phyloP scores from a whole-genome alignment of 2,329 filamentous ascomycete species.

The Penicillium polonicum region DNA sequence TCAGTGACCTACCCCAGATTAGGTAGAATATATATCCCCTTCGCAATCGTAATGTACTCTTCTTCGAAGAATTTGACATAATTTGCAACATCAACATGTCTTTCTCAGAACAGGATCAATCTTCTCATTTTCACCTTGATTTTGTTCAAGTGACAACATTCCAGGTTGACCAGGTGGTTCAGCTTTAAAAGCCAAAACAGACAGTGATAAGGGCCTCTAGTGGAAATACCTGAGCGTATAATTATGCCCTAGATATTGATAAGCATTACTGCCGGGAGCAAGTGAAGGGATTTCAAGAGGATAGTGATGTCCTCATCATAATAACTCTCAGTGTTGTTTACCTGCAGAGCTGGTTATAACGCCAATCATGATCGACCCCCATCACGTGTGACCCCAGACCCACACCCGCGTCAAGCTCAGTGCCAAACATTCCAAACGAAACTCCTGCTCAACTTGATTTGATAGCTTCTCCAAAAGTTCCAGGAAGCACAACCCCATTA shows the following conservation, averaged over 20 bases:
- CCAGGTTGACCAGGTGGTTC: not conserved
- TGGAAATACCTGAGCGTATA: too few relatives aligned
- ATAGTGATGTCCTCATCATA: not conserved
- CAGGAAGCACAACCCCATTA: not conserved
- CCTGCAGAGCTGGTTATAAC: not conserved
- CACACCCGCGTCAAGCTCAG: conserved; percentile 14
- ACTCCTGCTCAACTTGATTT: not conserved
- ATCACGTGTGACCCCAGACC: conserved; percentile 12
- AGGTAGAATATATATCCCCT: not conserved
- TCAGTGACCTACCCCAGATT: not conserved
- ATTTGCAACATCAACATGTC: too few relatives aligned
- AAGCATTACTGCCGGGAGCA: too few relatives aligned
- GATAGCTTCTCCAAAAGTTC: not conserved
- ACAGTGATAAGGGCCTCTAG: not conserved
- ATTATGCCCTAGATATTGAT: not conserved
- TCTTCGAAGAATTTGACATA: not conserved
- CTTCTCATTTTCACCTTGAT: not conserved
- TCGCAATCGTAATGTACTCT: not conserved
- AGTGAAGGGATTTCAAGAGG: not conserved
- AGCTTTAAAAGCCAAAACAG: not conserved
- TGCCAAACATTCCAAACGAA: conserved; percentile 7
- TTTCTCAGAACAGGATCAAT: too few relatives aligned
- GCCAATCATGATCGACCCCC: conserved; percentile 7
- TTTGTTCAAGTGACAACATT: not conserved
- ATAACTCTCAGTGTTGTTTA: not conserved